Base-by-base conservation (phyloP, 768 basidiomycete species). In the Cubamyces sp. region DNA sequence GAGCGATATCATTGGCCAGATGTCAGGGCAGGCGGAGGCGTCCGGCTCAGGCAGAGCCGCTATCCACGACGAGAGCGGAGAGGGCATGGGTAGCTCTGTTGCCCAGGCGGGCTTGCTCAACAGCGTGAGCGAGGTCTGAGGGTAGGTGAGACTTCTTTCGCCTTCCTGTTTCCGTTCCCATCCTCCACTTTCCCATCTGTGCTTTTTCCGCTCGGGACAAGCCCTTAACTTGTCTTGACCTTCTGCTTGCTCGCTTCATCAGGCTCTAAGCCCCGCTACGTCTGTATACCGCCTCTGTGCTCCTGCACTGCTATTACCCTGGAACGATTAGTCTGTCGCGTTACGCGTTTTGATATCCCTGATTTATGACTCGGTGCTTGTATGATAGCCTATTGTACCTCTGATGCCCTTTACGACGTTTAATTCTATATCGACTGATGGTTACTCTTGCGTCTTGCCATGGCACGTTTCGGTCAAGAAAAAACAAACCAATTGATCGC, bases 1-100 rank as follows among this genome's bases (percentile, higher is more conserved):
- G 74, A 89, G 82, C 69, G 90, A 93, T 66, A 75, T 92, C 34
- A 76, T 77, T 23, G 79, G 79, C 45, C 84, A 87, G 64, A 67
- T 88, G 47, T 59, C 62, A 2, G 64, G 57, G 28, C 68, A 72
- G 64, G 53, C 70, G 52, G 15, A 64, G 18, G 57, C 68, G 47
- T 67, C 70, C n/a, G 70, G 72, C 9, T 66, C 69, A 11, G 57
- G 66, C 11, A 55, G 49, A 48, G 19, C 40, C 43, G 43, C 26
- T 39, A 48, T 70, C 2, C 41, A 49, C 18, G 43, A 66, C 12
- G 83, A 84, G 68, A 70, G 69, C 25, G 79, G 78, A 23, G 79
- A 79, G 51, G 72, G 72, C 59, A 70, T 80, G 47, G 79, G 82
- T 40, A 67, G 73, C 43, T 28, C 59, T 21, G 76, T 78, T 34